Percentiles rank a stretch among this genome's conserved stretches.
phyloP scores from a whole-genome alignment of 2,329 filamentous ascomycete species.

The Hypoxylon sp. region DNA sequence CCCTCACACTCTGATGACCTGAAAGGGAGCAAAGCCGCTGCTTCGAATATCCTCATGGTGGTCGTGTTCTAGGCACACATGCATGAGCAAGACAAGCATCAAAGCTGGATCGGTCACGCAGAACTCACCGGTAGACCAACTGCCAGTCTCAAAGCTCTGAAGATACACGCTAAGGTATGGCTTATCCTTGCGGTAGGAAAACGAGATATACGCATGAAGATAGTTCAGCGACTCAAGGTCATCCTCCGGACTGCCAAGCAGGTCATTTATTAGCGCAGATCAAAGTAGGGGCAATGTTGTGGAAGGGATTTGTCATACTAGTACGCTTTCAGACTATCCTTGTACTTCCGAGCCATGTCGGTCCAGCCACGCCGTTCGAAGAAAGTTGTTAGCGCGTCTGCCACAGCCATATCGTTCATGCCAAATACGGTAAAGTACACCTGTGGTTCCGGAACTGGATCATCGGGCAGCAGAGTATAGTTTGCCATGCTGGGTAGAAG shows the following conservation, averaged over 20 bases:
- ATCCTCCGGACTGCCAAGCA: conserved; percentile 1
- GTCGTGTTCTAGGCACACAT: not conserved
- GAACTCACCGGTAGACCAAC: conserved; percentile 11
- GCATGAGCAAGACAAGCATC: not conserved
- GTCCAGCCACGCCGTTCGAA: conserved; percentile 12
- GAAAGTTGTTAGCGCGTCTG: conserved; percentile 15
- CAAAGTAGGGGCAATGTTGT: not conserved
- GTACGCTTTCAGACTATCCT: conserved; percentile 15
- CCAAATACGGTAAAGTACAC: conserved; percentile 16
- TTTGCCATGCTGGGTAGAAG: conserved; percentile 10
- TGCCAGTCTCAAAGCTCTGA: conserved; percentile 15
- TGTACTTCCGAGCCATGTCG: conserved; percentile 11
- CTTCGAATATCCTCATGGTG: not conserved
- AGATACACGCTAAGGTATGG: conserved; percentile 14
- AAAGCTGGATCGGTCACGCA: not conserved
- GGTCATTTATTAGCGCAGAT: not conserved
- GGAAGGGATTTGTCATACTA: not conserved
- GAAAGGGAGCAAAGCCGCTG: not conserved
- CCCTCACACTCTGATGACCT: too few relatives aligned
- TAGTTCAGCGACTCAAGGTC: conserved; percentile 8
- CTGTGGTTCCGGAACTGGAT: conserved; percentile 6
- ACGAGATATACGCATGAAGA: conserved; percentile 13
- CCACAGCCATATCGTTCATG: conserved; percentile 17
- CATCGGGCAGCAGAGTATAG: conserved; percentile 11
- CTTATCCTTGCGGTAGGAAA: conserved; percentile 15